Evolutionary conservation across 805 yeast genomes (phyloP).

Genomic region (Ogataea ganodermae): DNA sequence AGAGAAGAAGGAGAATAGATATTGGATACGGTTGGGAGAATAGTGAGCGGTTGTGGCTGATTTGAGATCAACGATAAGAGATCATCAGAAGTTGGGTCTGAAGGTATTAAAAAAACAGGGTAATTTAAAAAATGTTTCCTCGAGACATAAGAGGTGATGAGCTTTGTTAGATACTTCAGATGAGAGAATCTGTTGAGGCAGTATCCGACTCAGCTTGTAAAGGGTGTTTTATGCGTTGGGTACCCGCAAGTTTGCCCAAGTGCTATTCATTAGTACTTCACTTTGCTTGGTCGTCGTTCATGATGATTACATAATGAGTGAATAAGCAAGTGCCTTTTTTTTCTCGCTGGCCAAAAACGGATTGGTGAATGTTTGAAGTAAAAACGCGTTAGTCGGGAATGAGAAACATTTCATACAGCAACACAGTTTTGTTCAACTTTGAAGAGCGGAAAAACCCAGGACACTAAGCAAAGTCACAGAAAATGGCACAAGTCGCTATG

Average conservation of each 20-base stretch:
- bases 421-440: not conserved
- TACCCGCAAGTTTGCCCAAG: not conserved
- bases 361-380: not conserved
- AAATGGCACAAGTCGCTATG: slow-evolving; percentile 33
- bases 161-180: too few relatives aligned
- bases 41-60: too few relatives aligned
- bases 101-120: not conserved
- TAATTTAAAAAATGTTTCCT: not conserved
- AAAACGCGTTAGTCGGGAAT: slow-evolving; percentile 11
- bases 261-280: not conserved
- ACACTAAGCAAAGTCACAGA: not conserved
- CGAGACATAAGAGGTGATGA: too few relatives aligned
- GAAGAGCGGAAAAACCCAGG: not conserved
- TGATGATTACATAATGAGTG: not conserved
- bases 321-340: not conserved
- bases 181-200: too few relatives aligned
- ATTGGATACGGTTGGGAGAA: too few relatives aligned
- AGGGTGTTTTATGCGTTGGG: too few relatives aligned
- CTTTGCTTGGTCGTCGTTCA: not conserved
- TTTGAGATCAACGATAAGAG: too few relatives aligned
- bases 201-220: too few relatives aligned
- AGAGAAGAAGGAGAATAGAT: too few relatives aligned
- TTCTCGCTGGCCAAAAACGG: slow-evolving; percentile 2
- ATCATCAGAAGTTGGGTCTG: too few relatives aligned
- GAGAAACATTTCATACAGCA: not conserved